Base-by-base conservation (phyloP, 129 eudicot species). In the Silybum marianum region DNA sequence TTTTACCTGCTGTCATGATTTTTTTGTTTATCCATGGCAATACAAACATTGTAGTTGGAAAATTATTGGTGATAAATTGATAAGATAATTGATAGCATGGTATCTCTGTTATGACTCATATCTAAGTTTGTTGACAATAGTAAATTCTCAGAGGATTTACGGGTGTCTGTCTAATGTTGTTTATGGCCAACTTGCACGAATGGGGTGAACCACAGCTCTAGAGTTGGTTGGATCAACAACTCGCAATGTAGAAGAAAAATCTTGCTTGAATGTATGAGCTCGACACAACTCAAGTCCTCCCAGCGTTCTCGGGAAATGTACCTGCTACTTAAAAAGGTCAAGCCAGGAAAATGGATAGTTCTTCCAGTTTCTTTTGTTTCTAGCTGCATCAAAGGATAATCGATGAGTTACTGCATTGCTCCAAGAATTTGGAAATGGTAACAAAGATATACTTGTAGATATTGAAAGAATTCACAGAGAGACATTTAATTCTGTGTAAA, bases 191-290 rank as follows among this genome's bases (percentile, higher is more conserved):
- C 30, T 26, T 26, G 30, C 30, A 26, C 30, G 30, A 26, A 77
- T 92, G 97, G 97, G 97, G 97, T 83, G 97, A 95, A 32, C 97
- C 97, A 77, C 80, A 90, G 58, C 97, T 95, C 7, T 95, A 92
- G 78, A 92, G 91, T 70, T 92, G 97, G 97, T 84, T 92, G 51
- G 95, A 92, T 85, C 97, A 92, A 78, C 97, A 92, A 81, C 91
- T 90, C 34, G 76, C 71, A 9, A 81, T 92, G 91, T 95, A 92
- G 85, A 92, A 90, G 88, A 90, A 87, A 82, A 92, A 90, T 85
- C 89, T 92, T 75, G 84, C 88, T n/a, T 87, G 97, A 87, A 92
- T 92, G 97, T 88, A 90, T 80, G 92, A 90, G 62, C 89, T 92
- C 6, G 97, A 26, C 30, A 26, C 30, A 26, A 1, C 30, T 26